Evolutionary conservation across 768 basidiomycete species (phyloP).

Genomic region (Tylopilus sp.): DNA sequence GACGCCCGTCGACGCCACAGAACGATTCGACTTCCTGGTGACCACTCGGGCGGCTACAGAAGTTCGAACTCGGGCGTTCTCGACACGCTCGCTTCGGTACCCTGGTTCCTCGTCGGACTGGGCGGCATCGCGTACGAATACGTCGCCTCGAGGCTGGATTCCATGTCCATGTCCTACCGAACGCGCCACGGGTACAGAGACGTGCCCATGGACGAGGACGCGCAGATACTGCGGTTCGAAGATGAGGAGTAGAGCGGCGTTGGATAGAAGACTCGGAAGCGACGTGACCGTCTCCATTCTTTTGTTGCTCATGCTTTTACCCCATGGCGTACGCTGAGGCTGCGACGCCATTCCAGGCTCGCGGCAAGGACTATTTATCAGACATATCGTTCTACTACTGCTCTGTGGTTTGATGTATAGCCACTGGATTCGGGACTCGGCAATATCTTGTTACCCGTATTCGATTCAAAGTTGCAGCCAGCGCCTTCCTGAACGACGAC

Average conservation of each 20-base stretch:
- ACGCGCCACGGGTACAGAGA: constrained; percentile 69
- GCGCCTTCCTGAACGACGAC: too few relatives aligned
- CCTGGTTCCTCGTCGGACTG: constrained; percentile 85
- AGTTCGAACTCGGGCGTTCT: constrained; percentile 46
- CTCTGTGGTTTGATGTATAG: too few relatives aligned
- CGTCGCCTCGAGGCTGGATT: constrained; percentile 47
- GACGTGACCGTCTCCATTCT: neutral
- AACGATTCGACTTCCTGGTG: constrained; percentile 73
- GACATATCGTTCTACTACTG: neutral
- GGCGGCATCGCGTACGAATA: constrained; percentile 71
- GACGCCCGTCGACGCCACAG: constrained; percentile 34
- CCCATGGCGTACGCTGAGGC: too few relatives aligned
- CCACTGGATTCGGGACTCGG: too few relatives aligned
- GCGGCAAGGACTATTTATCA: too few relatives aligned
- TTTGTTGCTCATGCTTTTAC: neutral
- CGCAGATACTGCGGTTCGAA: constrained; percentile 80
- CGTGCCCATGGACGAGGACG: constrained; percentile 83
- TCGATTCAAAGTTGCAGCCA: too few relatives aligned
- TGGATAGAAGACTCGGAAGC: too few relatives aligned
- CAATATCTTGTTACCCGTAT: too few relatives aligned
- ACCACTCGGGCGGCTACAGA: constrained; percentile 31
- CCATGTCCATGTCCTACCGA: constrained; percentile 36
- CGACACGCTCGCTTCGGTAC: constrained; percentile 80
- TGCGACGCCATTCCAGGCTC: too few relatives aligned
- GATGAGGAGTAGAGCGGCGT: constrained; percentile 44